A percentile compares a stretch with the other conserved stretches of the same genome.
Conservation (phyloP, 352 stramenopile genomes). For the Elongisporangium anandrum region DNA sequence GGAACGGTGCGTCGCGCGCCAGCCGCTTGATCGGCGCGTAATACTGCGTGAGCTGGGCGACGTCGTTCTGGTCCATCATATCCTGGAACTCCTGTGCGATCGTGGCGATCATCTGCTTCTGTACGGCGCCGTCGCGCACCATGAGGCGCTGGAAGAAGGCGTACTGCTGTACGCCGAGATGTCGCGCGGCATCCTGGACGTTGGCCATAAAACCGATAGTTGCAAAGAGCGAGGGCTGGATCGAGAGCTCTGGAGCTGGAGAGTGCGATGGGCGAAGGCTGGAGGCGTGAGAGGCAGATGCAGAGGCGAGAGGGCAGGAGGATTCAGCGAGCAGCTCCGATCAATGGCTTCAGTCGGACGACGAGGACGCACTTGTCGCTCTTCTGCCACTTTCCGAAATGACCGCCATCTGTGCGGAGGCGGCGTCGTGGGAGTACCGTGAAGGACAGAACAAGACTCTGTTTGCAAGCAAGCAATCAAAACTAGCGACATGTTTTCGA, state of each 20-base stretch:
- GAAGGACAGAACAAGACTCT: not conserved
- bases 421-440: not conserved
- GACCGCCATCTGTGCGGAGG: not conserved
- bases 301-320: not conserved
- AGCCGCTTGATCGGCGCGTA: slow-evolving; percentile 67
- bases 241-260: not conserved
- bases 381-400: not conserved
- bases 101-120: slow-evolving; percentile 50
- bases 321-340: not conserved
- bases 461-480: not conserved
- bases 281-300: not conserved
- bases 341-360: not conserved
- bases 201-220: not conserved
- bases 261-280: not conserved
- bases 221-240: not conserved
- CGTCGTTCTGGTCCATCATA: slow-evolving; percentile 39
- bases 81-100: slow-evolving; percentile 53
- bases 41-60: slow-evolving; percentile 50
- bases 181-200: slow-evolving; percentile 37
- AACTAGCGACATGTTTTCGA: not conserved
- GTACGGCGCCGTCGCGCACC: slow-evolving; percentile 54
- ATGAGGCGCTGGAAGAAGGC: slow-evolving; percentile 79
- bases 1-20: slow-evolving; percentile 62
- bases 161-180: slow-evolving; percentile 66
- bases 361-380: not conserved